Base-by-base conservation (phyloP, 352 stramenopile species). In the Phytophthora agathidicida region DNA sequence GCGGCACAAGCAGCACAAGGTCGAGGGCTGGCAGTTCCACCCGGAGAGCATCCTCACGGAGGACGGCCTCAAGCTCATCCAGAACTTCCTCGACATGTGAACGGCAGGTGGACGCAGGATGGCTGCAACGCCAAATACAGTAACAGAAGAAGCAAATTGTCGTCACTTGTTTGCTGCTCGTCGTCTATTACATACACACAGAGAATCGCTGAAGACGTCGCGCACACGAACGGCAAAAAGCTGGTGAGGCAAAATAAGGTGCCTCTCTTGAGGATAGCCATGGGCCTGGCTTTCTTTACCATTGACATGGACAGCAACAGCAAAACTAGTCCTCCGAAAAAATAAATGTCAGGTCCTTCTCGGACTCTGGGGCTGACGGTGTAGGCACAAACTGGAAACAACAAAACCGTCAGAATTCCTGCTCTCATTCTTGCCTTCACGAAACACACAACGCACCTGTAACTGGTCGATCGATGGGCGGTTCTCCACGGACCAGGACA, bases 21-120 rank as follows among this genome's bases (percentile, higher is more conserved):
- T 96, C 37, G 86, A 96, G 60, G 88, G 86, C 49, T 89, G 93
- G 58, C 88, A 96, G 65, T 96, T 96, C 67, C 88, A 96, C 70
- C 88, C 88, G 0, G 88, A 96, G 52, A 94, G 84, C 53, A 95
- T 96, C 49, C 71, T 93, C 41, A 96, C 88, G 3, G 73, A 93
- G 32, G 78, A 88, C 58, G 88, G 88, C 22, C 80, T 91, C 60
- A 78, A 75, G 28, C 83, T 96, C 52, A 93, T 95, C 55, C 79
- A 89, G 60, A 95, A 94, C 64, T 96, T 96, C 58, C 67, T 96
- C 43, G 78, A 89, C 57, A 93, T 96, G 87, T 93, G 73, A 80
- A 56, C 20, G 8, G 35, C 16, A 41, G 26, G 30, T 10, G 16
- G n/a, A 33, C 4, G 10, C 19, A 38, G 17, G 16, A 14, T 8